Base-by-base conservation (phyloP, 163 green algal genomes). In the Chlorella variabilis region DNA sequence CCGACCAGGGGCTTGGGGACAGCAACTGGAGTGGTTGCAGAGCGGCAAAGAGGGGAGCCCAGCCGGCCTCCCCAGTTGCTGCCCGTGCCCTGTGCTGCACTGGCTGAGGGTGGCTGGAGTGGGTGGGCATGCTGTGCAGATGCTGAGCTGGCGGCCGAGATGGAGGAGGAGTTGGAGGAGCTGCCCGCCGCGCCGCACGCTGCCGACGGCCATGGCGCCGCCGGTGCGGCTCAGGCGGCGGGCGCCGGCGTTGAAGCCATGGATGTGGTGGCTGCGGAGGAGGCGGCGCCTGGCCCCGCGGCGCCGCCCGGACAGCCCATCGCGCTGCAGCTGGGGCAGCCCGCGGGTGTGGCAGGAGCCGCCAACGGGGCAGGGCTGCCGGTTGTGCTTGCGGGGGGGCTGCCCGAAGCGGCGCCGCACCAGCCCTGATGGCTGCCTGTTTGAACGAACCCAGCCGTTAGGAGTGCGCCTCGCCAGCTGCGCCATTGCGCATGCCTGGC, bases 161-260 rank as follows among this genome's bases (percentile, higher is more conserved):
- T 79, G 54, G 71, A 79, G 25, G 71, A 77, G 7, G 45, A 77
- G 33, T 4, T 51, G 33, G 70, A 65, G 20, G 70, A 49, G 20
- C 33, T 65, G 66, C 15, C 54, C 5, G 54, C 54, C 25, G 15
- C 54, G 7, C 9, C 54, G 7, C 9, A 8, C 21, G 15, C 13
- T n/a, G 27, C 59, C 8, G 59, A n/a, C 23, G 23, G 15, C 18
- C 54, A n/a, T 63, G 54, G 18, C 23, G 54, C 54, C 23, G 54
- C 9, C 15, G 23, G 20, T 38, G 27, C n/a, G 6, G 39, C 41
- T 11, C 9, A 20, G 8, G 67, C 31, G 20, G 70, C 45, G 23
- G 70, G 23, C 70, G 23, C 34, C 1, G 39, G 23, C 31, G 41
- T 11, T 29, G 68, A 39, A 31, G 54, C 54, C n/a, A 17, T 39